Evolutionary conservation across 2,329 filamentous ascomycete species (phyloP).

Genomic region (Xylaria sp.): DNA sequence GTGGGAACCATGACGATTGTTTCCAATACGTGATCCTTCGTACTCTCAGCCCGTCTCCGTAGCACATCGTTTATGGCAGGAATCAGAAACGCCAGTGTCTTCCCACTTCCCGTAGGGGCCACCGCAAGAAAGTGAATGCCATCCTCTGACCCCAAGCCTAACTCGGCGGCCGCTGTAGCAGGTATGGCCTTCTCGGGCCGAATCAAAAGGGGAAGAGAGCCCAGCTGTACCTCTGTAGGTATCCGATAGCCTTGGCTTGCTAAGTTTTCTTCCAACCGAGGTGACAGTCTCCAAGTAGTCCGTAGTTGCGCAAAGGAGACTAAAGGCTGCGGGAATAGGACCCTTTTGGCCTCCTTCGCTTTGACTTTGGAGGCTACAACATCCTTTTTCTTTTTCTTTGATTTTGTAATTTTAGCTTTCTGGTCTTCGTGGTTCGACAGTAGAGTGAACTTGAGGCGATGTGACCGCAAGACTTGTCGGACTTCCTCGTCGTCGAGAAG

Average conservation of each 20-base stretch:
- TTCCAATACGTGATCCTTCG: conserved; percentile 65
- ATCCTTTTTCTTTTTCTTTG: conserved; percentile 64
- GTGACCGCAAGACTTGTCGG: conserved; percentile 77
- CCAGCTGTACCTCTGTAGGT: conserved; percentile 95
- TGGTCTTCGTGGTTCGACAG: conserved; percentile 65
- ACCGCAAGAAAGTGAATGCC: conserved; percentile 83
- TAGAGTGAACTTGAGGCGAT: conserved; percentile 86
- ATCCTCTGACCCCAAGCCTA: conserved; percentile 45
- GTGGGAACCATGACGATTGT: conserved; percentile 82
- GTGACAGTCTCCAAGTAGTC: conserved; percentile 76
- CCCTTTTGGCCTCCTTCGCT: conserved; percentile 65
- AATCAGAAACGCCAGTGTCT: conserved; percentile 93
- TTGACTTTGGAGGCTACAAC: conserved; percentile 54
- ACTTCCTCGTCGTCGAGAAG: conserved; percentile 76
- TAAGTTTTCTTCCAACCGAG: conserved; percentile 80
- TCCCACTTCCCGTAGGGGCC: conserved; percentile 95
- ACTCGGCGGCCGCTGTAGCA: conserved; percentile 50
- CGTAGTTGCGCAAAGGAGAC: conserved; percentile 79
- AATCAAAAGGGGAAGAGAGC: conserved; percentile 81
- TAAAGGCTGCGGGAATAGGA: conserved; percentile 83
- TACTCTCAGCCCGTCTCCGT: conserved; percentile 61
- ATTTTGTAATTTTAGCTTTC: conserved; percentile 67
- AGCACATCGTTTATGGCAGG: conserved; percentile 83
- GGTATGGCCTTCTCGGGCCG: conserved; percentile 62
- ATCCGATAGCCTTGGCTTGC: conserved; percentile 84